Conservation (phyloP, 768 basidiomycete species). For the Tylopilus balloui region DNA sequence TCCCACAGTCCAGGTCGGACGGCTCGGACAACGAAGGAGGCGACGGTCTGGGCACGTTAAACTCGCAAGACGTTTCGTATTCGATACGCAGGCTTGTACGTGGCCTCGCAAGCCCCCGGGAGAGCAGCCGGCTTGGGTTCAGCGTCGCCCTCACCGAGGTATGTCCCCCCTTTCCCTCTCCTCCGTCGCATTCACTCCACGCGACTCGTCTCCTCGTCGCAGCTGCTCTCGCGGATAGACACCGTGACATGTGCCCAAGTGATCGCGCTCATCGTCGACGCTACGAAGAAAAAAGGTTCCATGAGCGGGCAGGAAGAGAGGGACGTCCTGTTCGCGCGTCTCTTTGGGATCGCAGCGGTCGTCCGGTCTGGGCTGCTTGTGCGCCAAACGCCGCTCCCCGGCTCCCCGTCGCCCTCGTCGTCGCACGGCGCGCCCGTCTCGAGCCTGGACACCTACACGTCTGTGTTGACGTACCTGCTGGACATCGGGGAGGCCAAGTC, state of each 20-base stretch:
- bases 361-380: slow-evolving; percentile 82
- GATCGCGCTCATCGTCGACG: slow-evolving; percentile 65
- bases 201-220: slow-evolving; percentile 1
- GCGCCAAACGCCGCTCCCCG: slow-evolving; percentile 50
- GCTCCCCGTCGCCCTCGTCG: slow-evolving; percentile 39
- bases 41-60: slow-evolving; percentile 58
- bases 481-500: slow-evolving; percentile 77
- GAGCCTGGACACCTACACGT: slow-evolving; percentile 53
- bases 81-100: slow-evolving; percentile 82
- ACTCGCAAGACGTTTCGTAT: slow-evolving; percentile 91
- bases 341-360: slow-evolving; percentile 85
- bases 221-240: slow-evolving; percentile 77
- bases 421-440: slow-evolving; percentile 47
- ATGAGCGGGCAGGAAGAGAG: slow-evolving; percentile 91
- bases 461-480: slow-evolving; percentile 57
- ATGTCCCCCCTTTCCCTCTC: slow-evolving; percentile 21
- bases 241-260: slow-evolving; percentile 79
- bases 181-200: neutral
- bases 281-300: slow-evolving; percentile 66
- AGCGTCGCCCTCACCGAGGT: slow-evolving; percentile 96
- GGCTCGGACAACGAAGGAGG: slow-evolving; percentile 40
- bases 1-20: slow-evolving; percentile 42
- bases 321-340: slow-evolving; percentile 84
- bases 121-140: slow-evolving; percentile 92
- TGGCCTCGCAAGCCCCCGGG: slow-evolving; percentile 86